Conservation (phyloP, 169 alveolate genomes). For the Eimeria acervulina region DNA sequence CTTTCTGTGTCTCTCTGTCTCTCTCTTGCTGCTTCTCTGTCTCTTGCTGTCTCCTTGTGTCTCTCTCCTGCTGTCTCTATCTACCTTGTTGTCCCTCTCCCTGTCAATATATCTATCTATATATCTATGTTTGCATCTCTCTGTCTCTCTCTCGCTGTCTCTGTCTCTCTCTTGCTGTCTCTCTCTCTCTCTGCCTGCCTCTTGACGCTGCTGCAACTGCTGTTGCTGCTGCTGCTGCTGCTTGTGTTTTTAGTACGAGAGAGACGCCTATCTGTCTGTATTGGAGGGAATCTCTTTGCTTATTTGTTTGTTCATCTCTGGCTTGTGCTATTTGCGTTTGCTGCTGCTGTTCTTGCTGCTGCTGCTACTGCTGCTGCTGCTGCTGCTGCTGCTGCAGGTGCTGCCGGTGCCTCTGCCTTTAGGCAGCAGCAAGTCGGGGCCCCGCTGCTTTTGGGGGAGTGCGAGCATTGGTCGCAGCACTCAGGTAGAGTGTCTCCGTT, state of each 20-base stretch:
- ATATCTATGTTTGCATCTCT: too few relatives aligned
- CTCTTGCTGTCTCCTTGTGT: neutral
- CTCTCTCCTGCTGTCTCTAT: neutral
- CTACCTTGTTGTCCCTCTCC: too few relatives aligned
- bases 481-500: constrained; percentile 77
- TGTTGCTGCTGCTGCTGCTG: too few relatives aligned
- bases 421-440: neutral
- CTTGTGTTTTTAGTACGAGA: too few relatives aligned
- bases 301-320: too few relatives aligned
- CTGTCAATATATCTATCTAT: too few relatives aligned
- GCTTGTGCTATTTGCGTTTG: neutral
- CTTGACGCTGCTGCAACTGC: too few relatives aligned
- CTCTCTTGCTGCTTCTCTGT: neutral
- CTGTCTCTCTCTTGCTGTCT: too few relatives aligned
- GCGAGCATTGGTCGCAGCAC: constrained; percentile 64
- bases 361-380: constrained; percentile 78
- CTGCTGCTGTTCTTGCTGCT: neutral
- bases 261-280: too few relatives aligned
- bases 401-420: neutral
- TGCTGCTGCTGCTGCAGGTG: constrained; percentile 65
- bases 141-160: too few relatives aligned
- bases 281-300: too few relatives aligned
- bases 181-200: too few relatives aligned
- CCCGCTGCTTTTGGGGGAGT: constrained; percentile 63
- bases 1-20: neutral